Percentiles rank a stretch among this genome's conserved stretches.
Evolutionary conservation across 108 stramenopile species (phyloP).

Genomic region (Epipyxis sp.): DNA sequence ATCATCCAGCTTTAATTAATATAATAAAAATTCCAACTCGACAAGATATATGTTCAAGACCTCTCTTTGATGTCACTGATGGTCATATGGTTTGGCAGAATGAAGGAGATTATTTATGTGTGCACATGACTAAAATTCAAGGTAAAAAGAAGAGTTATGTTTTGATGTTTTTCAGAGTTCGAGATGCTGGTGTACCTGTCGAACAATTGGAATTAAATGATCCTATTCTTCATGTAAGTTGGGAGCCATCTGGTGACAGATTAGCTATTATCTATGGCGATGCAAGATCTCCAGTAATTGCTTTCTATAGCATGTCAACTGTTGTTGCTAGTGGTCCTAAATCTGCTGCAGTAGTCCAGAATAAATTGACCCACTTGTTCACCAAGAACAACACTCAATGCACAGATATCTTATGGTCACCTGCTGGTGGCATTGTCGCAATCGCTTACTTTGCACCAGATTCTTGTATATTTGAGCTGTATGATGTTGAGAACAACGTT

Average conservation of each 20-base stretch:
- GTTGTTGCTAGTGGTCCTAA: constrained; percentile 36
- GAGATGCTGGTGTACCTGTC: constrained; percentile 77
- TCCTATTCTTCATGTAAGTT: constrained; percentile 81
- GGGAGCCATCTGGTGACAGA: constrained; percentile 84
- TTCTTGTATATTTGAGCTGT: constrained; percentile 68
- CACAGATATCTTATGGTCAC: constrained; percentile 89
- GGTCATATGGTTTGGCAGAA: constrained; percentile 89
- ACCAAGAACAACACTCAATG: constrained; percentile 77
- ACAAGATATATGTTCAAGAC: constrained; percentile 86
- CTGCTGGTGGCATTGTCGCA: constrained; percentile 77
- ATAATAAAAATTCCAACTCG: constrained; percentile 80
- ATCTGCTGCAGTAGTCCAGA: not conserved
- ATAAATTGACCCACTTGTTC: constrained; percentile 66
- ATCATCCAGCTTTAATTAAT: constrained; percentile 86
- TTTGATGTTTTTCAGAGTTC: constrained; percentile 86
- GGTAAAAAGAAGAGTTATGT: constrained; percentile 76
- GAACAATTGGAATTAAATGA: constrained; percentile 77
- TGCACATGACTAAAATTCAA: constrained; percentile 39
- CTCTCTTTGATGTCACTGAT: constrained; percentile 85
- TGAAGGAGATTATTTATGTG: constrained; percentile 84
- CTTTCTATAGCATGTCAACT: constrained; percentile 83
- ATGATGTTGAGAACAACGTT: constrained; percentile 79
- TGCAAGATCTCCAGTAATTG: constrained; percentile 75
- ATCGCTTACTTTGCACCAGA: constrained; percentile 80
- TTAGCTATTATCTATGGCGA: constrained; percentile 93